phyloP scores from a whole-genome alignment of 1,284 basidiomycete species.

The Volvariella surrecta region DNA sequence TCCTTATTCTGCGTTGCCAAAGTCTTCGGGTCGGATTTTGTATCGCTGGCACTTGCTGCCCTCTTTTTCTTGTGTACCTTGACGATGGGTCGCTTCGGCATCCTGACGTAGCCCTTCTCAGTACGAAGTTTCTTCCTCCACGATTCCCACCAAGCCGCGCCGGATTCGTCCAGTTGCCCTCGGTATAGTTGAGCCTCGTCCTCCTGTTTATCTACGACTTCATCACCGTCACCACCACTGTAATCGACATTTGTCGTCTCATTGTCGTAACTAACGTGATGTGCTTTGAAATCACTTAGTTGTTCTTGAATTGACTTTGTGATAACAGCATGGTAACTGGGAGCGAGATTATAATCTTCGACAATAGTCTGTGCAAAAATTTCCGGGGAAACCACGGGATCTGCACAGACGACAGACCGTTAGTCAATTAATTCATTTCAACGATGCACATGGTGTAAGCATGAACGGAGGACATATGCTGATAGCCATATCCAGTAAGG shows the following conservation, averaged over 20 bases:
- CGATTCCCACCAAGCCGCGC: slow-evolving; percentile 57
- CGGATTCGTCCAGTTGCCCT: slow-evolving; percentile 44
- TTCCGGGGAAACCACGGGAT: slow-evolving; percentile 84
- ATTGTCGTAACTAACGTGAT: slow-evolving; percentile 39
- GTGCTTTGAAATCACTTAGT: slow-evolving; percentile 70
- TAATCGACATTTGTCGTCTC: slow-evolving; percentile 15
- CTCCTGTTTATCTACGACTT: slow-evolving; percentile 4
- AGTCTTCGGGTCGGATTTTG: slow-evolving; percentile 11
- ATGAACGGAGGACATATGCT: not conserved
- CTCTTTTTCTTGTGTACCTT: slow-evolving; percentile 14
- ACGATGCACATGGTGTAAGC: slow-evolving; percentile 17
- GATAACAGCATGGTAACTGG: slow-evolving; percentile 69
- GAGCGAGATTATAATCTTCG: slow-evolving; percentile 82
- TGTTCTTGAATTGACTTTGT: slow-evolving; percentile 84
- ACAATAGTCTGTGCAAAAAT: slow-evolving; percentile 85
- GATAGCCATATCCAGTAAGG: too few relatives aligned
- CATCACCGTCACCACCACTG: slow-evolving; percentile 3
- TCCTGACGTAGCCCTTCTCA: slow-evolving; percentile 17
- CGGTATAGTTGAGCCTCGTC: slow-evolving; percentile 21
- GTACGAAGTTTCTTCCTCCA: slow-evolving; percentile 53
- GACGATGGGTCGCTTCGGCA: slow-evolving; percentile 22
- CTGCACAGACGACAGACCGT: slow-evolving; percentile 28
- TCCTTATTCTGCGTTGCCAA: slow-evolving; percentile 20
- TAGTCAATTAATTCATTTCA: slow-evolving; percentile 5
- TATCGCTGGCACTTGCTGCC: slow-evolving; percentile 7